Conservation (phyloP, 257 asterid genomes). For the Lantana camara region DNA sequence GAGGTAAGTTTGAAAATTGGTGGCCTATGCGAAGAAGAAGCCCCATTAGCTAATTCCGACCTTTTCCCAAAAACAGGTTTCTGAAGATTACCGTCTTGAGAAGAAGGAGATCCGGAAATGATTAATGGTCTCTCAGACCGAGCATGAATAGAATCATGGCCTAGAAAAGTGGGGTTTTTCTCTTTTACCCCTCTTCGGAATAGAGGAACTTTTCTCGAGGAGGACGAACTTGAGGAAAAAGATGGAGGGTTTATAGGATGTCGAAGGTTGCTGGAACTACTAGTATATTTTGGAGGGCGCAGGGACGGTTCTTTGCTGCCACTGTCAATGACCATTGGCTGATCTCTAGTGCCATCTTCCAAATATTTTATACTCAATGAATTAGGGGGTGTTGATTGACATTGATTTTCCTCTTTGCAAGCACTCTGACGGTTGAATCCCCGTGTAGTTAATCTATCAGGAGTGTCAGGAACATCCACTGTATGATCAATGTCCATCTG, state of each 20-base stretch:
- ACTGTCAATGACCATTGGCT: slow-evolving; percentile 40
- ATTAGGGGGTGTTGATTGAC: slow-evolving; percentile 22
- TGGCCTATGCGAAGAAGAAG: slow-evolving; percentile 33
- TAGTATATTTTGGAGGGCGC: slow-evolving; percentile 43
- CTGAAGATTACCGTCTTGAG: slow-evolving; percentile 32
- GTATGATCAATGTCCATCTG: slow-evolving; percentile 53
- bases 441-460: slow-evolving; percentile 51
- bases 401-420: slow-evolving; percentile 28
- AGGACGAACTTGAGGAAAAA: slow-evolving; percentile 32
- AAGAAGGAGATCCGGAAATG: slow-evolving; percentile 31
- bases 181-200: slow-evolving; percentile 34
- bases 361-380: slow-evolving; percentile 29
- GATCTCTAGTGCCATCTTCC: slow-evolving; percentile 44
- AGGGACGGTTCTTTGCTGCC: slow-evolving; percentile 39
- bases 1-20: slow-evolving; percentile 27
- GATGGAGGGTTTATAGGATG: slow-evolving; percentile 29
- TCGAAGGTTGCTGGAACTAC: slow-evolving; percentile 32
- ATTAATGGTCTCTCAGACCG: slow-evolving; percentile 29
- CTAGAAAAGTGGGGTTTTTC: slow-evolving; percentile 39
- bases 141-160: slow-evolving; percentile 31
- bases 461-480: slow-evolving; percentile 79
- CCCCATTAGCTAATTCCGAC: slow-evolving; percentile 33
- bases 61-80: slow-evolving; percentile 29
- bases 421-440: slow-evolving; percentile 34
- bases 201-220: slow-evolving; percentile 41